Percentiles rank a stretch among this genome's conserved stretches.
Evolutionary conservation across 2,329 filamentous ascomycete genomes (phyloP).

Genomic region (Fusarium sacchari): DNA sequence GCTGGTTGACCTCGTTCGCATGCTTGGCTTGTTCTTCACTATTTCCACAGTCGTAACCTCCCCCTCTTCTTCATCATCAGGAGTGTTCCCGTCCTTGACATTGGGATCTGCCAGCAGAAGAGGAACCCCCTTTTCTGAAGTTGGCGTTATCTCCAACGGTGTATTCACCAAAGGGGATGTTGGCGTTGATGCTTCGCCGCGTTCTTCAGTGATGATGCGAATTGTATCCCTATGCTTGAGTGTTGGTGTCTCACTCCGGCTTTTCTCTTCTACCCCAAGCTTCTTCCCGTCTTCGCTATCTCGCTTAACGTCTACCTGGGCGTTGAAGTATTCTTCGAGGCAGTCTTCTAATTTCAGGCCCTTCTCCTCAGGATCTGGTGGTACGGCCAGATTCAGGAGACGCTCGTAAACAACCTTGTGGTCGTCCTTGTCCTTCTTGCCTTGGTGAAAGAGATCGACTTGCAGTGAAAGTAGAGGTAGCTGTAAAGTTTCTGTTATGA

Average conservation of each 20-base stretch:
- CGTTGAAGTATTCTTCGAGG: conserved; percentile 94
- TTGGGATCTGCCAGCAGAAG: conserved; percentile 1
- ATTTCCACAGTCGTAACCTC: conserved; percentile 31
- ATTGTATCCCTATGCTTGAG: conserved; percentile 48
- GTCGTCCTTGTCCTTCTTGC: conserved; percentile 85
- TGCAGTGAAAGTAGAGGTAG: conserved; percentile 89
- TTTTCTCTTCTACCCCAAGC: conserved; percentile 44
- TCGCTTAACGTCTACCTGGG: conserved; percentile 86
- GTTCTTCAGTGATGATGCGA: conserved; percentile 49
- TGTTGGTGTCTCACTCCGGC: conserved; percentile 36
- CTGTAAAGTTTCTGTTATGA: conserved; percentile 90
- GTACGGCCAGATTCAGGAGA: conserved; percentile 90
- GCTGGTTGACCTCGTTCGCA: conserved; percentile 64
- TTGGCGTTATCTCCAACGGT: conserved; percentile 36
- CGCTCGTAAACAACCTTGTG: conserved; percentile 96
- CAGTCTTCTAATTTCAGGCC: conserved; percentile 88
- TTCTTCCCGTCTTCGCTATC: conserved; percentile 69
- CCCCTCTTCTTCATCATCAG: conserved; percentile 28
- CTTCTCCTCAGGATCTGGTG: conserved; percentile 74
- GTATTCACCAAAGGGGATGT: conserved; percentile 47
- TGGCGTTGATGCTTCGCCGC: conserved; percentile 47
- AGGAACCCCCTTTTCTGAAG: conserved; percentile 21
- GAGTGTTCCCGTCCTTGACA: conserved; percentile 9
- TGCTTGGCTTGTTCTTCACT: conserved; percentile 45
- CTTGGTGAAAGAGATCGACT: conserved; percentile 94